Evolutionary conservation across 164 flowering plant genomes (phyloP), one percentile per base, ranked within the genome.

Genomic region (Tinospora cordifolia): DNA sequence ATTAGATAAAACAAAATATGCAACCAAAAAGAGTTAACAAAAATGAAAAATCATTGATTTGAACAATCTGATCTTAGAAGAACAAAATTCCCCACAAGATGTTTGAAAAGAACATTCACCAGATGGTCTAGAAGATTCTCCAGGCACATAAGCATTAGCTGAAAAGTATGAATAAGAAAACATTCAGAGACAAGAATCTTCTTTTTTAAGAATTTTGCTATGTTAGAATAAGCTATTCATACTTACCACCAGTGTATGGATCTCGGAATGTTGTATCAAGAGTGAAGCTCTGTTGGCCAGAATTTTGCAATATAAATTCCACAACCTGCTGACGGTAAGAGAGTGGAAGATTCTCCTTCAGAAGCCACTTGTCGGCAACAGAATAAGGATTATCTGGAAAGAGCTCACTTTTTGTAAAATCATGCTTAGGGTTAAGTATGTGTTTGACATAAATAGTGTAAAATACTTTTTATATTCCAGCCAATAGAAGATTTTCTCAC

Each of bases 281-380:
- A 60, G 83, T 44, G 57, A 88, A 76, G 65, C 86, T 79, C 75
- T 69, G 83, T 70, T 92, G 97, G 41, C 97, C 98, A 63, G 94
- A 74, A 78, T 90, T 95, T 79, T 91, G 90, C 63, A 92, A 83
- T 73, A 95, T 92, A 78, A 95, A 95, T 73, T 91, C 97, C 26
- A 92, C 97, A 74, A 95, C 74, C 79, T 95, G 99, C 76, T 92
- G 90, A 26, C 98, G 90, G 60, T 85, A 95, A 65, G 97, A 80
- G 72, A 92, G 86, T 25, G 98, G 93, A 72, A 95, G 93, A 76
- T 87, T 84, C 82, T 95, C 96, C 72, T 88, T 86, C 51, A 95
- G 90, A 75, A 95, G 98, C 99, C 99, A 95, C 79, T 88, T 91
- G 71, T 95, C 99, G 77, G 99, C 99, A 74, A 85, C 79, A 62